A percentile compares a stretch with the other conserved stretches of the same genome.
Conservation (phyloP, 1,284 basidiomycete species). For the Exsudoporus floridanus region DNA sequence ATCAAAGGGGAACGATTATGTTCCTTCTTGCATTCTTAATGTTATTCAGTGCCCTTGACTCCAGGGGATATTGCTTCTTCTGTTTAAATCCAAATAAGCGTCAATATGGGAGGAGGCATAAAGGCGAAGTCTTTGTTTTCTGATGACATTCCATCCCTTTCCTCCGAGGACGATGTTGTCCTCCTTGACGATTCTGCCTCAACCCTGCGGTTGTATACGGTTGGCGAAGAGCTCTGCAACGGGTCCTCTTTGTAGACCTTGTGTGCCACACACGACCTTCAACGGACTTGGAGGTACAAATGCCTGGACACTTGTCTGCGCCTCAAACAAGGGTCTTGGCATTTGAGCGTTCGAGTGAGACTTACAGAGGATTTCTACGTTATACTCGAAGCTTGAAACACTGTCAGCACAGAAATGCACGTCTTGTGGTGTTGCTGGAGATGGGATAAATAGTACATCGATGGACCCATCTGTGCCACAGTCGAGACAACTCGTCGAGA, state of each 20-base stretch:
- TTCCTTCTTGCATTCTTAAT: background rate
- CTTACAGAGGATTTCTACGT: too few relatives aligned
- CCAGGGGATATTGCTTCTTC: background rate
- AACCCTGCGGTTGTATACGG: too few relatives aligned
- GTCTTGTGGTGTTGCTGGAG: background rate
- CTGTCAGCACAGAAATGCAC: too few relatives aligned
- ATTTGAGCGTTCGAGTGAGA: background rate
- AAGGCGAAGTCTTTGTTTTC: background rate
- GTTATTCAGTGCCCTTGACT: background rate
- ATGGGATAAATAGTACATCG: background rate
- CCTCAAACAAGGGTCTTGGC: background rate
- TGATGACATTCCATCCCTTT: background rate
- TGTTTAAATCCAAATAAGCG: background rate
- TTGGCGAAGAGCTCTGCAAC: too few relatives aligned
- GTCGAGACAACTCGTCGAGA: too few relatives aligned
- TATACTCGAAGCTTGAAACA: too few relatives aligned
- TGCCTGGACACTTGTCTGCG: constrained; percentile 12
- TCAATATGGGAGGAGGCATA: background rate
- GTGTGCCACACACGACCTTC: background rate
- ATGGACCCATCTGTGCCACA: too few relatives aligned
- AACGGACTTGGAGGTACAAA: background rate
- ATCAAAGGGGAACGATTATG: background rate
- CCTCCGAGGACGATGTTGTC: background rate
- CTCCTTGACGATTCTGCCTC: background rate
- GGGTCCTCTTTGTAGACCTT: background rate